These are phyloP conservation scores for Fusarium mundagurra DNA, from an alignment of 2,329 filamentous ascomycete species.

Conservation along the genomic window DNA sequence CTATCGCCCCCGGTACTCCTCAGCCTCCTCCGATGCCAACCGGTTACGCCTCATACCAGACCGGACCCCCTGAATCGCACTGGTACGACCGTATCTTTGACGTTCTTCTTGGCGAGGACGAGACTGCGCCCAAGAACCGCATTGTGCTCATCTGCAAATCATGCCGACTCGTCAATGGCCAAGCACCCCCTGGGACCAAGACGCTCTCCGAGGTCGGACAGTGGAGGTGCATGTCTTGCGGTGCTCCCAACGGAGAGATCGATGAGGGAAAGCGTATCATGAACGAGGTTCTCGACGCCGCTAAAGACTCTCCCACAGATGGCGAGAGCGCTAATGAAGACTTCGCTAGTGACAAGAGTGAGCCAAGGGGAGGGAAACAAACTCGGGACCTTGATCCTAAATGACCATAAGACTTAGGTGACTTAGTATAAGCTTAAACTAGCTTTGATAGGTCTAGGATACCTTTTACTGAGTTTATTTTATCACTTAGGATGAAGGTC, in stretches of 20 bases:
- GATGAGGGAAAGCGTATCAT: constrained; percentile 80
- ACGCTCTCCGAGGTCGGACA: constrained; percentile 80
- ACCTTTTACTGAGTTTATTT: background rate
- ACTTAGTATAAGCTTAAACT: background rate
- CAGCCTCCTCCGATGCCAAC: constrained; percentile 23
- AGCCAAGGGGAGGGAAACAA: background rate
- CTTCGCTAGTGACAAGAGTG: background rate
- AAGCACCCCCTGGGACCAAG: constrained; percentile 88
- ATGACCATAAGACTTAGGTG: background rate
- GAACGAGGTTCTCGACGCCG: constrained; percentile 64
- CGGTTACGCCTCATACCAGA: constrained; percentile 28
- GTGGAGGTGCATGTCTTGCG: constrained; percentile 92
- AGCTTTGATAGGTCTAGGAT: background rate
- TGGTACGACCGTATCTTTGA: constrained; percentile 98
- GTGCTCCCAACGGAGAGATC: constrained; percentile 81
- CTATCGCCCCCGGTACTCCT: constrained; percentile 47
- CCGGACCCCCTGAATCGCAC: constrained; percentile 58
- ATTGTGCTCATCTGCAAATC: constrained; percentile 84
- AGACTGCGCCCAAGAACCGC: constrained; percentile 90
- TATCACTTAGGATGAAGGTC: background rate
- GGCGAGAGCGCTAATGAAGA: constrained; percentile 22
- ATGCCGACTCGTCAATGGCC: constrained; percentile 92
- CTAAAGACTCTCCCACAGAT: constrained; percentile 25
- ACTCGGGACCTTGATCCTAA: background rate
- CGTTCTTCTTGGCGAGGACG: constrained; percentile 91